These are phyloP conservation scores for Ilyonectria sp. DNA, from an alignment of 2,329 filamentous ascomycete genomes.

Conservation along the genomic window DNA sequence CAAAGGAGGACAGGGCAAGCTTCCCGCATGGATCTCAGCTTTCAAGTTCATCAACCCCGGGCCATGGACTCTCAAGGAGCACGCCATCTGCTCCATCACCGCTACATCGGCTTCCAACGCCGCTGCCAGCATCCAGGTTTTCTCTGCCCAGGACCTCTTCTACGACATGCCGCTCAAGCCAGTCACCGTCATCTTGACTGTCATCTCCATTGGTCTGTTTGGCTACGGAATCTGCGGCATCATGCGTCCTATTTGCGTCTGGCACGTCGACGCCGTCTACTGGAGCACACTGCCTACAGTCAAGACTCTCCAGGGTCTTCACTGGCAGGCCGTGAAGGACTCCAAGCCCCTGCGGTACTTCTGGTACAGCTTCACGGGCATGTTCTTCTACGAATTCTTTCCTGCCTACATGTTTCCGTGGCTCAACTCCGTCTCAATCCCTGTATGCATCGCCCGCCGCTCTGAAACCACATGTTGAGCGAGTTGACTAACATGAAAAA, in stretches of 20 bases:
- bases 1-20: conserved; percentile 56
- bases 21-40: conserved; percentile 58
- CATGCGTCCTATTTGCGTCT: conserved; percentile 68
- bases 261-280: conserved; percentile 70
- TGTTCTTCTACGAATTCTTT: conserved; percentile 67
- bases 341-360: conserved; percentile 67
- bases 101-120: conserved; percentile 69
- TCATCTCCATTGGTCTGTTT: conserved; percentile 69
- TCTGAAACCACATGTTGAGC: neutral
- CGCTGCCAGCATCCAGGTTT: conserved; percentile 57
- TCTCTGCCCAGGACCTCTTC: conserved; percentile 66
- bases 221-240: conserved; percentile 69
- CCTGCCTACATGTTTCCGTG: conserved; percentile 70
- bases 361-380: conserved; percentile 65
- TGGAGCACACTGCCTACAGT: conserved; percentile 68
- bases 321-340: conserved; percentile 66
- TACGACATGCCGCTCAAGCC: conserved; percentile 63
- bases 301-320: conserved; percentile 68
- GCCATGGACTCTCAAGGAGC: conserved; percentile 70
- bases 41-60: conserved; percentile 65
- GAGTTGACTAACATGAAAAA: neutral
- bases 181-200: conserved; percentile 63
- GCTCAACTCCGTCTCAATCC: conserved; percentile 69
- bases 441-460: conserved; percentile 38
- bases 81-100: conserved; percentile 68